phyloP scores from a whole-genome alignment of 2,329 filamentous ascomycete genomes.

The Stagonosporopsis rhizophila region DNA sequence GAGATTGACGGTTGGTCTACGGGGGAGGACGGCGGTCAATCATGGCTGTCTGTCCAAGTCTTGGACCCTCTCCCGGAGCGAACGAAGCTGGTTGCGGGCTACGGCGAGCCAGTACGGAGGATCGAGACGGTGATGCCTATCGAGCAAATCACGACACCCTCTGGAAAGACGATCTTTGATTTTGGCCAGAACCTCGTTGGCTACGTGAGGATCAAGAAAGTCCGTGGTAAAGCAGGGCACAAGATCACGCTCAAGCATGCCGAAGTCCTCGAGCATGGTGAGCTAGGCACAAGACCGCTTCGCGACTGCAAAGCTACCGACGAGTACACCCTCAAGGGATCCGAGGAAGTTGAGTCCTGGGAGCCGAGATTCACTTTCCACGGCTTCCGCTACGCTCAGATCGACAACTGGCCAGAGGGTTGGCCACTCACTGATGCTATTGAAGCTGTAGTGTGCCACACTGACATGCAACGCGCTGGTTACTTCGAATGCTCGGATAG shows the following conservation, averaged over 20 bases:
- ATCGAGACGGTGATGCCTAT: not conserved
- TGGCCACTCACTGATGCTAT: not conserved
- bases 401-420: not conserved
- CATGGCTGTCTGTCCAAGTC: not conserved
- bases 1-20: constrained; percentile 30
- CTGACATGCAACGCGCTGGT: constrained; percentile 2
- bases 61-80: not conserved
- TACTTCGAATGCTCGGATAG: constrained; percentile 2
- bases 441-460: constrained; percentile 7
- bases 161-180: not conserved
- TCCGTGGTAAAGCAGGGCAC: not conserved
- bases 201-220: constrained; percentile 1
- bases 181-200: constrained; percentile 12
- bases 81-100: not conserved
- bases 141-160: not conserved
- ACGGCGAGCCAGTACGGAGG: not conserved
- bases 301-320: constrained; percentile 3
- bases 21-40: not conserved
- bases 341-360: not conserved
- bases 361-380: constrained; percentile 11
- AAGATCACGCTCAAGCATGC: not conserved
- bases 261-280: constrained; percentile 8
- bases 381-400: constrained; percentile 5
- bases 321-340: constrained; percentile 1
- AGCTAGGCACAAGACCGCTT: not conserved